Conservation (phyloP, 768 basidiomycete genomes). For the Tubosaeta sp. region DNA sequence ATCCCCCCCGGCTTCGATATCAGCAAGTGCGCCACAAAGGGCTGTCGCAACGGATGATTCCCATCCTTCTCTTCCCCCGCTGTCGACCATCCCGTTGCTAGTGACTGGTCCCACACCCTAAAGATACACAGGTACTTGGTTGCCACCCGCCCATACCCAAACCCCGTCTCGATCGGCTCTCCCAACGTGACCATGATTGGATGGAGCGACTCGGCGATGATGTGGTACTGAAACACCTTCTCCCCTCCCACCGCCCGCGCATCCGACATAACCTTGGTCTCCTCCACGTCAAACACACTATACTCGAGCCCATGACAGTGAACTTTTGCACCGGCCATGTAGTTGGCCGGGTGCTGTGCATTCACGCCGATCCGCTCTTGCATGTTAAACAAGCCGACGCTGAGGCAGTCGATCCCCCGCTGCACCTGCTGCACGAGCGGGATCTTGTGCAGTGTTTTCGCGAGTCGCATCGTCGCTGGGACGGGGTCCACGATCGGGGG, state of each 20-base stretch:
- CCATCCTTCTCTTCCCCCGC: conserved; percentile 1
- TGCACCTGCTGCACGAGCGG: conserved; percentile 13
- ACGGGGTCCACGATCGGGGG: conserved; percentile 14
- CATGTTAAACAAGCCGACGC: conserved; percentile 17
- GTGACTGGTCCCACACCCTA: conserved; percentile 19
- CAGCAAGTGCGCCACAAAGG: conserved; percentile 19
- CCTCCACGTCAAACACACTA: conserved; percentile 11
- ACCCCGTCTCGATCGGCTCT: conserved; percentile 19
- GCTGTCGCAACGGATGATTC: conserved; percentile 16
- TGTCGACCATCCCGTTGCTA: conserved; percentile 6
- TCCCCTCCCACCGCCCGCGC: neutral
- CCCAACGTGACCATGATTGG: conserved; percentile 19
- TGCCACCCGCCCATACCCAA: conserved; percentile 12
- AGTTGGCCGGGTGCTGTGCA: conserved; percentile 19
- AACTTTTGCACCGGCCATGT: conserved; percentile 16
- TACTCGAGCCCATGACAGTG: conserved; percentile 23
- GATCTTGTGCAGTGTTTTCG: conserved; percentile 3
- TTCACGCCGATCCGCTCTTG: conserved; percentile 17
- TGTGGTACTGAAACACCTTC: conserved; percentile 13
- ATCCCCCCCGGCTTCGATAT: conserved; percentile 13
- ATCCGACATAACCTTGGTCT: conserved; percentile 11
- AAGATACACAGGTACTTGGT: conserved; percentile 16
- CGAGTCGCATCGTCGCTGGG: conserved; percentile 10
- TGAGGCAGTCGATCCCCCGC: conserved; percentile 9
- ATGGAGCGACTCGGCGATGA: conserved; percentile 14